Percentiles rank a stretch among this genome's conserved stretches.
These are phyloP conservation scores for Pelagophyceae sp. DNA, from an alignment of 352 stramenopile species.

Conservation along the genomic window DNA sequence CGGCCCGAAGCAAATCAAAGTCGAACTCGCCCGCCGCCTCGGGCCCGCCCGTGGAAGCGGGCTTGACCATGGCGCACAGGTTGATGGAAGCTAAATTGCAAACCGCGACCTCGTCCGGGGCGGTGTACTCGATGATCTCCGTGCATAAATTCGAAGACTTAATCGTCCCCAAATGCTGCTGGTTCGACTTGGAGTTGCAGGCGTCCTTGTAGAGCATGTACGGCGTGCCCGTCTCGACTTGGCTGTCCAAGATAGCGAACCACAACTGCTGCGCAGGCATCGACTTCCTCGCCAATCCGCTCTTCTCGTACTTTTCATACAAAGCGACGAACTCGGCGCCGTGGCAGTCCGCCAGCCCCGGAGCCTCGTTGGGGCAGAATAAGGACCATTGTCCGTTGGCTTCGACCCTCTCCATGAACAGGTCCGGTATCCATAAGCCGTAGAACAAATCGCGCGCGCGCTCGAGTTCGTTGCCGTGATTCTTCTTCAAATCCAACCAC, in stretches of 20 bases:
- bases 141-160: slow-evolving; percentile 98
- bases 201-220: slow-evolving; percentile 99
- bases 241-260: slow-evolving; percentile 94
- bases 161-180: slow-evolving; percentile 99
- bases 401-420: slow-evolving; percentile 99
- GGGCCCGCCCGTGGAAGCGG: slow-evolving; percentile 41
- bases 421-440: slow-evolving; percentile 94
- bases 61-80: slow-evolving; percentile 85
- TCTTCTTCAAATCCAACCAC: slow-evolving; percentile 96
- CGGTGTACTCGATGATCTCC: slow-evolving; percentile 97
- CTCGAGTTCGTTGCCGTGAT: slow-evolving; percentile 96
- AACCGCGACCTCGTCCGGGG: slow-evolving; percentile 92
- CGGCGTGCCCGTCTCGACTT: slow-evolving; percentile 97
- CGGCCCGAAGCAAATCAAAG: slow-evolving; percentile 85
- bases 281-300: slow-evolving; percentile 83
- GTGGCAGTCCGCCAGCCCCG: slow-evolving; percentile 80
- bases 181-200: slow-evolving; percentile 97
- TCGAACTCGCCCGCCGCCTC: slow-evolving; percentile 65
- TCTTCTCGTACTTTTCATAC: slow-evolving; percentile 88
- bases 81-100: slow-evolving; percentile 97
- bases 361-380: slow-evolving; percentile 96
- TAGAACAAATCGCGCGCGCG: slow-evolving; percentile 96
- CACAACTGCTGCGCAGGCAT: slow-evolving; percentile 96
- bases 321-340: slow-evolving; percentile 88
- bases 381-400: slow-evolving; percentile 88